These are phyloP conservation scores for Suillus decipiens DNA, from an alignment of 768 basidiomycete species.

Conservation along the genomic window DNA sequence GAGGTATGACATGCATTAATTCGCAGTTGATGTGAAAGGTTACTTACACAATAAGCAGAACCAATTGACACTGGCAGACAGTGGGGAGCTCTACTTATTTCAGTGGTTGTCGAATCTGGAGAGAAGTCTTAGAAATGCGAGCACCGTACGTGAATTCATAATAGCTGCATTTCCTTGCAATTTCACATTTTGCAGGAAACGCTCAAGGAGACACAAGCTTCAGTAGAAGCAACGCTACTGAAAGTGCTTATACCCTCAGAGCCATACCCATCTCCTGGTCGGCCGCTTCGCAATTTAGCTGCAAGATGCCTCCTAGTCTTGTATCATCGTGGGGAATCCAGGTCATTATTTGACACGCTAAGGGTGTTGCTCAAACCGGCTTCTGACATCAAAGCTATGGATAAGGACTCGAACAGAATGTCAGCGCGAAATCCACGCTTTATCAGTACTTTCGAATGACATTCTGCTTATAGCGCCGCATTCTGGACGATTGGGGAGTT, in stretches of 20 bases:
- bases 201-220: constrained; percentile 62
- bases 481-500: constrained; percentile 88
- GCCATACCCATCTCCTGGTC: constrained; percentile 81
- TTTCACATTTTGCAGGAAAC: constrained; percentile 49
- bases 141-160: constrained; percentile 47
- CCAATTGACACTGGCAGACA: constrained; percentile 62
- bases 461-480: constrained; percentile 57
- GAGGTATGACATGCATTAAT: constrained; percentile 26
- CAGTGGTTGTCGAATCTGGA: constrained; percentile 78
- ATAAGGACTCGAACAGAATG: constrained; percentile 69
- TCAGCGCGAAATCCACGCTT: constrained; percentile 36
- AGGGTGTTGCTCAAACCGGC: constrained; percentile 76
- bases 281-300: constrained; percentile 78
- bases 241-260: constrained; percentile 66
- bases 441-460: constrained; percentile 12
- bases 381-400: constrained; percentile 65
- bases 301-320: constrained; percentile 74
- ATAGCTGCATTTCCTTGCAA: background rate
- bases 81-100: constrained; percentile 81
- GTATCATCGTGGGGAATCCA: constrained; percentile 80
- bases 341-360: constrained; percentile 84
- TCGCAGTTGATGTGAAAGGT: constrained; percentile 9
- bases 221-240: constrained; percentile 62
- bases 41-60: constrained; percentile 42
- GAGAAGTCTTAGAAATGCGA: constrained; percentile 49